Percentiles rank a stretch among this genome's conserved stretches.
Conservation (phyloP, 306 rosid genomes). For the Trichosanthes truncata region DNA sequence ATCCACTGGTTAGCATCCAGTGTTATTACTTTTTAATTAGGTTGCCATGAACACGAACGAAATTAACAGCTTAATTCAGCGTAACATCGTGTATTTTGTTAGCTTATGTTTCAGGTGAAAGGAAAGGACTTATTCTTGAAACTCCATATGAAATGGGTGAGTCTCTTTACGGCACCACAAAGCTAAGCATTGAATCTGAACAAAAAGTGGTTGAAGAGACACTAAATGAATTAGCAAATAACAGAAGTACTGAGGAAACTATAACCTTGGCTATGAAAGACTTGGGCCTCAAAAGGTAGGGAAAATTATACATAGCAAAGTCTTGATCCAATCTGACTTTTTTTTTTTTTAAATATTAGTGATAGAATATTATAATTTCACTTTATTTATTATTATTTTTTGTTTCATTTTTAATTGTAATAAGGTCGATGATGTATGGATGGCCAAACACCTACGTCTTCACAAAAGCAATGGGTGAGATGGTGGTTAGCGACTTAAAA, state of each 20-base stretch:
- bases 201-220: constrained; percentile 19
- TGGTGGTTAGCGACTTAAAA: constrained; percentile 37
- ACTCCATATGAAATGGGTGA: constrained; percentile 41
- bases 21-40: too few relatives aligned
- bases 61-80: background rate
- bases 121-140: constrained; percentile 48
- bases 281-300: constrained; percentile 49
- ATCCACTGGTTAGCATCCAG: constrained; percentile 57
- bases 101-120: constrained; percentile 80
- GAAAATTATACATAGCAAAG: background rate
- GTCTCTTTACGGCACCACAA: constrained; percentile 41
- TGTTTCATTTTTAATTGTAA: background rate
- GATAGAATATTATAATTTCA: background rate
- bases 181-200: constrained; percentile 45
- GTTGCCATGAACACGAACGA: background rate
- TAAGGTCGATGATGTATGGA: constrained; percentile 54
- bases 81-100: background rate
- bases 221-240: constrained; percentile 21
- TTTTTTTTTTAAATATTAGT: background rate
- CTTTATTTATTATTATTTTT: background rate
- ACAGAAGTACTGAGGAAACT: constrained; percentile 29
- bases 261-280: constrained; percentile 53
- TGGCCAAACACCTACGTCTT: constrained; percentile 81
- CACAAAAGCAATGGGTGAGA: constrained; percentile 80
- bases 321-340: background rate